Conservation (phyloP, 495 filamentous ascomycete genomes). For the Trichoderma erinaceum region DNA sequence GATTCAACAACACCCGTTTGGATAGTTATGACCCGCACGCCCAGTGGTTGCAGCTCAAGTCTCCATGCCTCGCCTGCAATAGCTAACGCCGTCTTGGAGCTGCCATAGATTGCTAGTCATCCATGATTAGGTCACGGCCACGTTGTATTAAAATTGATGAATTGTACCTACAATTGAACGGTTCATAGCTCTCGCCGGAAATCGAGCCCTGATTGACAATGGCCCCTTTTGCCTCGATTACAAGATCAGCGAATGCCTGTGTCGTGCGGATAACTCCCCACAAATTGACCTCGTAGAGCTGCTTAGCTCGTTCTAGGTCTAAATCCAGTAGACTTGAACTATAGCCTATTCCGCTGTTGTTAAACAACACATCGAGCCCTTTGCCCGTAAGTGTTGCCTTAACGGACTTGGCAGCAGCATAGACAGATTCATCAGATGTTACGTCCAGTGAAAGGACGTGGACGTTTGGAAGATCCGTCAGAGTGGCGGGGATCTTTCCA, state of each 20-base stretch:
- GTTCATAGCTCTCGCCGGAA: too few relatives aligned
- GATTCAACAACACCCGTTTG: too few relatives aligned
- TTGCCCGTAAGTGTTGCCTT: neutral
- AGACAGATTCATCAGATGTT: neutral
- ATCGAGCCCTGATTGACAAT: neutral
- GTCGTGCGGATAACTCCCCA: neutral
- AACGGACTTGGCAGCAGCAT: neutral
- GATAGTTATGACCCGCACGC: too few relatives aligned
- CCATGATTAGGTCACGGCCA: too few relatives aligned
- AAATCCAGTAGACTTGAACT: neutral
- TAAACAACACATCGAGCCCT: neutral
- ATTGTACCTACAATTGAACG: too few relatives aligned
- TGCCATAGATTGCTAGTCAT: too few relatives aligned
- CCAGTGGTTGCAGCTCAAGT: too few relatives aligned
- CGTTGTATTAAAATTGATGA: too few relatives aligned
- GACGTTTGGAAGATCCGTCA: neutral
- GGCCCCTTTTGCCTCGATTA: neutral
- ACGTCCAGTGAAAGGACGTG: neutral
- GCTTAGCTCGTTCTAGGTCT: neutral
- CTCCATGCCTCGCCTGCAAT: too few relatives aligned
- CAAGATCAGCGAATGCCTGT: neutral
- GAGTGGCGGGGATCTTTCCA: neutral
- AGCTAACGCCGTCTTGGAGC: too few relatives aligned
- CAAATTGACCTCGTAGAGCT: neutral
- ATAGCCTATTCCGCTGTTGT: neutral